Evolutionary conservation across 2,329 filamentous ascomycete genomes (phyloP).

Genomic region (Polychaeton citri): DNA sequence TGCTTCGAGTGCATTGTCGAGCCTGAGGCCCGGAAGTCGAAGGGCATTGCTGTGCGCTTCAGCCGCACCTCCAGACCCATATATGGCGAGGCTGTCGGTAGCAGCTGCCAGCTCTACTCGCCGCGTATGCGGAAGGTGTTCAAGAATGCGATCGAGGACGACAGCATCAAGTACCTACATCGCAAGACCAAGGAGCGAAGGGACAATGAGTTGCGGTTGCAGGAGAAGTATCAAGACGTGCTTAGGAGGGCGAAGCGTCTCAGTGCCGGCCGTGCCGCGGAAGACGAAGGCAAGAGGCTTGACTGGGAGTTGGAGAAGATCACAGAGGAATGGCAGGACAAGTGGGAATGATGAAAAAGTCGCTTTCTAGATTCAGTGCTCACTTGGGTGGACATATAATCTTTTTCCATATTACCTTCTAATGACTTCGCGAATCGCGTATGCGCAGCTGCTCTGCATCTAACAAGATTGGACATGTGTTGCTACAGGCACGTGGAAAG

Average conservation of each 20-base stretch:
- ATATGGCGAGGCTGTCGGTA: conserved; percentile 33
- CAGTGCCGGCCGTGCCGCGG: conserved; percentile 15
- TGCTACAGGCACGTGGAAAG: too few species aligned
- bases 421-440: too few species aligned
- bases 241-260: conserved; percentile 23
- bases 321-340: conserved; percentile 36
- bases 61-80: conserved; percentile 46
- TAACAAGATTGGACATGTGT: too few species aligned
- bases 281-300: conserved; percentile 45
- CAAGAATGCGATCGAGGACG: conserved; percentile 47
- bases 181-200: conserved; percentile 45
- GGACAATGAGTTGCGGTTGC: conserved; percentile 46
- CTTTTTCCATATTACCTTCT: too few species aligned
- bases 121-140: conserved; percentile 66
- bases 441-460: too few species aligned
- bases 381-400: too few species aligned
- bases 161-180: conserved; percentile 55
- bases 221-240: conserved; percentile 35
- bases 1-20: conserved; percentile 73
- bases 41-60: conserved; percentile 51
- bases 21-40: conserved; percentile 45
- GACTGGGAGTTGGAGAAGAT: conserved; percentile 38
- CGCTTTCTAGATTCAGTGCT: too few species aligned
- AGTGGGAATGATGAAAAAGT: conserved; percentile 33
- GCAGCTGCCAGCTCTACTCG: conserved; percentile 68